Evolutionary conservation across 1,284 basidiomycete genomes (phyloP).

Genomic region (Ustilago sp.): DNA sequence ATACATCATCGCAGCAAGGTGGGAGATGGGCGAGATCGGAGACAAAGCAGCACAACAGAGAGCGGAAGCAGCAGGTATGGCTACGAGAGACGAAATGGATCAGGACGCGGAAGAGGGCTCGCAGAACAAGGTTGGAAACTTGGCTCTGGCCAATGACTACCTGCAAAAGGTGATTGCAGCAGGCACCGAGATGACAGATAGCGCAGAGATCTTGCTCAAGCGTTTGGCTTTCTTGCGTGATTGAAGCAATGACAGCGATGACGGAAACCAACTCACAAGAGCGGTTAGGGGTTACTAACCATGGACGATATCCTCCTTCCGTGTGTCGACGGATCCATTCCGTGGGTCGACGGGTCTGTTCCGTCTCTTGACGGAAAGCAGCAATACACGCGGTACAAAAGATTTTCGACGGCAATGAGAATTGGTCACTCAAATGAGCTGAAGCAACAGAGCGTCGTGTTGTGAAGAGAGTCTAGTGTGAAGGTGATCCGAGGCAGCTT

Average conservation of each 20-base stretch:
- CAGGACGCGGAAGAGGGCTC: conserved; percentile 20
- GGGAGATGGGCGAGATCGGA: conserved; percentile 68
- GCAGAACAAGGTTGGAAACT: conserved; percentile 45
- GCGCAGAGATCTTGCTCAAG: conserved; percentile 65
- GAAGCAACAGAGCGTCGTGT: neutral
- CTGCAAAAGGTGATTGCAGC: conserved; percentile 65
- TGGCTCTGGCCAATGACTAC: conserved; percentile 63
- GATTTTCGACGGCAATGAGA: neutral
- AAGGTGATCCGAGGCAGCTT: neutral
- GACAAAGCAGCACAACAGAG: conserved; percentile 26
- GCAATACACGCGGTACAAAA: neutral
- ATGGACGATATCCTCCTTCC: neutral
- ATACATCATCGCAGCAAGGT: conserved; percentile 65
- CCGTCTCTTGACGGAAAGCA: neutral
- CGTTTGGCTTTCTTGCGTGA: conserved; percentile 56
- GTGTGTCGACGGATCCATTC: neutral
- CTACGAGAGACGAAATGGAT: conserved; percentile 25
- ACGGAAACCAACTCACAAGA: too few relatives aligned
- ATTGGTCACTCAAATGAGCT: neutral
- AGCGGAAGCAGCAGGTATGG: conserved; percentile 10
- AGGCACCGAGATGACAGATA: conserved; percentile 61
- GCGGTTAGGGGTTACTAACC: neutral
- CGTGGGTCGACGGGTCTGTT: neutral
- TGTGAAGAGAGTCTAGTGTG: neutral
- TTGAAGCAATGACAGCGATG: conserved; percentile 7